Evolutionary conservation across 441 rosid species (phyloP), one percentile per base, ranked within the genome.

Genomic region (Adansonia grandidieri): DNA sequence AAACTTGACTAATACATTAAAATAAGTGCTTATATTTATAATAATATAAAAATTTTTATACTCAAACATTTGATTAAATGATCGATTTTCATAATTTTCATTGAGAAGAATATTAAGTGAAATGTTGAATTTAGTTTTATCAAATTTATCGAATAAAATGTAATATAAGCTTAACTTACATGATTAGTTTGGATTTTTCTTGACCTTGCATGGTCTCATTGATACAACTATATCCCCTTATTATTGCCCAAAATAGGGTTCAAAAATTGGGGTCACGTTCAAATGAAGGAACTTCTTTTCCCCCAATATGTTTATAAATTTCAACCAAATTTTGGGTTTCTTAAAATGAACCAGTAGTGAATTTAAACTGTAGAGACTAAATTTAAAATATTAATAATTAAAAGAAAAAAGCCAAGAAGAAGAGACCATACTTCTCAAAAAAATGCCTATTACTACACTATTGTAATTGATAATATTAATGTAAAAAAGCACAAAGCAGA

Each of bases 391-490:
- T 11, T 11, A 50, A 50, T 2, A 51, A 51, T 2, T 40, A 20
- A 22, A 60, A 60, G 28, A 24, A 14, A 2, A 0, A 63, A 6
- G 0, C 32, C 32, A 28, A 28, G 32, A 62, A 1, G 14, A 62
- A 32, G 6, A 62, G 9, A 11, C 6, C 3, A 24, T 32, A 5
- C 67, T 13, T 11, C 67, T 13, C 3, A 62, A 62, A 62, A 50
- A 50, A 13, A 50, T 50, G 42, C 45, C 22, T 2, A 4, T 54
- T 54, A 47, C 9, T 4, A 45, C 37, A 47, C 37, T 2, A 47
- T 5, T 68, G 32, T 68, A 45, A 68, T 9, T 68, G 72, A 68
- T 68, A 68, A 45, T 11, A 9, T 68, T 68, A 47, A 45, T 68
- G n/a, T 17, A 19, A 19, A 68, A 68, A 2, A 68, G 72, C 72